phyloP scores from a whole-genome alignment of 768 basidiomycete species.

The Collybiopsis confluens region DNA sequence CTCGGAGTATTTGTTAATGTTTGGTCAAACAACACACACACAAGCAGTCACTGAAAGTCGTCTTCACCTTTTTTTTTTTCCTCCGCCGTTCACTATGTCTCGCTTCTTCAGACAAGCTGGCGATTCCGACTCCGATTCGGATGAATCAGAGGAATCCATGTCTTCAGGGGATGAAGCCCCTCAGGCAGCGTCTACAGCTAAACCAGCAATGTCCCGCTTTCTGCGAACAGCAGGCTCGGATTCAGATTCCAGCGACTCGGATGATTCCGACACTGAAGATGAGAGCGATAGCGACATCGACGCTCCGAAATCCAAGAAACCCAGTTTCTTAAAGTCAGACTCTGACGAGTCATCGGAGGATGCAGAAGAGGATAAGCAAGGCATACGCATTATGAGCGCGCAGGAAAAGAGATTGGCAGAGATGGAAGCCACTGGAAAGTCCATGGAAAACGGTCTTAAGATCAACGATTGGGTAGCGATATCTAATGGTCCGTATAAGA shows the following conservation, averaged over 20 bases:
- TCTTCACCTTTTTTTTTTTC: background rate
- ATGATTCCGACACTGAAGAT: constrained; percentile 52
- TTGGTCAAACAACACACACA: background rate
- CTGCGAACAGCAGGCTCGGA: constrained; percentile 61
- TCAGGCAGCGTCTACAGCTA: constrained; percentile 40
- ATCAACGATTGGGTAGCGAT: constrained; percentile 97
- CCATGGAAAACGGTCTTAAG: constrained; percentile 91
- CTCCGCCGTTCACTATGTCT: constrained; percentile 52
- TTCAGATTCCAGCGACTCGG: constrained; percentile 60
- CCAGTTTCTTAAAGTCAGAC: constrained; percentile 34
- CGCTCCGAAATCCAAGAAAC: constrained; percentile 35
- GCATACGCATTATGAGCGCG: constrained; percentile 79
- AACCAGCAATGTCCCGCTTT: constrained; percentile 74
- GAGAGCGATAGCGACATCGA: constrained; percentile 54
- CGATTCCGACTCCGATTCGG: constrained; percentile 75
- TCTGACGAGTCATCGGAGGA: constrained; percentile 49
- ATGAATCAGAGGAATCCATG: constrained; percentile 74
- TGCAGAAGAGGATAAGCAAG: constrained; percentile 68
- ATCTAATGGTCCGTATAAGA: constrained; percentile 80
- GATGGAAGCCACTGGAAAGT: constrained; percentile 89
- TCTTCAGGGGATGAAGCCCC: constrained; percentile 60
- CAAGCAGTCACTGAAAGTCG: background rate
- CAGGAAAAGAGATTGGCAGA: constrained; percentile 90
- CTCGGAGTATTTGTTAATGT: background rate
- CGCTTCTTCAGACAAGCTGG: constrained; percentile 85